These are phyloP conservation scores for Actinidia chinensis DNA, from an alignment of 179 eudicot species.

Conservation along the genomic window DNA sequence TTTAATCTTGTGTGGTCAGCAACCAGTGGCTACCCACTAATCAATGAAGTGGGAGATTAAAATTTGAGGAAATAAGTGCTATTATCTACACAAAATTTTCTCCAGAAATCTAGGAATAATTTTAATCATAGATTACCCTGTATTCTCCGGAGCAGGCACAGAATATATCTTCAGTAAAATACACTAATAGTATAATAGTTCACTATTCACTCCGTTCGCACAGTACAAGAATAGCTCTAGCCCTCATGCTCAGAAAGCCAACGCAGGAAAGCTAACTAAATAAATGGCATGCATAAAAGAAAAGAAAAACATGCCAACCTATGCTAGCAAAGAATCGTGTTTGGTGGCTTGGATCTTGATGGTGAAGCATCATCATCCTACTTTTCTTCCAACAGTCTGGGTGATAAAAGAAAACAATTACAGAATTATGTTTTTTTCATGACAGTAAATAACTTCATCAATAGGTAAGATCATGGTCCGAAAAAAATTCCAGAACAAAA, in stretches of 20 bases:
- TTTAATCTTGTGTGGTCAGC: not conserved
- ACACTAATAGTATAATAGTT: not conserved
- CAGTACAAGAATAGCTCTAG: not conserved
- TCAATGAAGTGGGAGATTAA: not conserved
- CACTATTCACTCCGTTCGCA: not conserved
- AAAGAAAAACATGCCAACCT: constrained; percentile 44
- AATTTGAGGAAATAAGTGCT: not conserved
- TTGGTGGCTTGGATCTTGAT: constrained; percentile 55
- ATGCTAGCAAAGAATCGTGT: constrained; percentile 63
- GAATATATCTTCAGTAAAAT: not conserved
- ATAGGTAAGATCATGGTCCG: not conserved
- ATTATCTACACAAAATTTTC: not conserved
- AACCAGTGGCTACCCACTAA: not conserved
- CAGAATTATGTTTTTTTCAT: not conserved
- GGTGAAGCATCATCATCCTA: constrained; percentile 44
- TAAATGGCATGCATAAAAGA: not conserved
- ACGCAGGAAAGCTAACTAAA: not conserved
- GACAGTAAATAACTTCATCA: constrained; percentile 2
- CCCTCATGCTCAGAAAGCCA: too few species aligned
- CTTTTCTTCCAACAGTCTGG: constrained; percentile 63
- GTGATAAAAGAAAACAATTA: constrained; percentile 4
- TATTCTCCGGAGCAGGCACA: not conserved
- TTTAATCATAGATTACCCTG: not conserved
- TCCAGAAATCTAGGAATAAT: not conserved
- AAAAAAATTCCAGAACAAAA: not conserved